phyloP scores from a whole-genome alignment of 2,329 filamentous ascomycete species.

The Talaromyces funiculosus region DNA sequence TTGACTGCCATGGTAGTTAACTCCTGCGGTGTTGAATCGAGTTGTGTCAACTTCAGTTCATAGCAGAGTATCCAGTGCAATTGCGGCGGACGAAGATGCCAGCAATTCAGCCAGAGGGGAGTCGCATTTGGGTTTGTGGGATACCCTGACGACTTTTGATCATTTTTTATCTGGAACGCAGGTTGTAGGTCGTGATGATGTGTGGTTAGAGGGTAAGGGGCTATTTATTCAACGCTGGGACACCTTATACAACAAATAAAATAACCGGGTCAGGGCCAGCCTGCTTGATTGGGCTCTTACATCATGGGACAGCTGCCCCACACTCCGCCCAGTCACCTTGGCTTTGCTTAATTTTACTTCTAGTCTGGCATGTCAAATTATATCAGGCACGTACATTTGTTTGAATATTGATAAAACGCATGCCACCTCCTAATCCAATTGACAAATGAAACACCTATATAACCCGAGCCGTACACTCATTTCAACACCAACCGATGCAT shows the following conservation, averaged over 20 bases:
- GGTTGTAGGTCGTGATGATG: background rate
- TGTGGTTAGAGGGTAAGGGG: background rate
- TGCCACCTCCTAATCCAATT: background rate
- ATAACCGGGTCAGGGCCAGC: background rate
- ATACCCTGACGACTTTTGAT: background rate
- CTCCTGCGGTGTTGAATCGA: background rate
- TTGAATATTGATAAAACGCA: background rate
- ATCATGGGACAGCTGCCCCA: background rate
- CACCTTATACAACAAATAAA: no score
- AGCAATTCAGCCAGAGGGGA: background rate
- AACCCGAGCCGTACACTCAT: constrained; percentile 1
- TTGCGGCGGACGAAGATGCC: background rate
- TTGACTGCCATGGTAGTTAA: constrained; percentile 27
- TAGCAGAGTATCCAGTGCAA: background rate
- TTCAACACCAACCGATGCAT: constrained; percentile 16
- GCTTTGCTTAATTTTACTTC: background rate
- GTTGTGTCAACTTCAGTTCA: background rate
- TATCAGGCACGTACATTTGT: no score
- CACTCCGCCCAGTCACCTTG: background rate
- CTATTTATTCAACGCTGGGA: background rate
- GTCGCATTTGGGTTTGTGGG: background rate
- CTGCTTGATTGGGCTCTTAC: background rate
- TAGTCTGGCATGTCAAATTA: no score
- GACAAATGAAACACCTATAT: background rate
- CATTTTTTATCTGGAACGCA: background rate